Evolutionary conservation across 2,329 filamentous ascomycete genomes (phyloP), one percentile per base, ranked within the genome.

Genomic region (Trichophyton benhamiae): DNA sequence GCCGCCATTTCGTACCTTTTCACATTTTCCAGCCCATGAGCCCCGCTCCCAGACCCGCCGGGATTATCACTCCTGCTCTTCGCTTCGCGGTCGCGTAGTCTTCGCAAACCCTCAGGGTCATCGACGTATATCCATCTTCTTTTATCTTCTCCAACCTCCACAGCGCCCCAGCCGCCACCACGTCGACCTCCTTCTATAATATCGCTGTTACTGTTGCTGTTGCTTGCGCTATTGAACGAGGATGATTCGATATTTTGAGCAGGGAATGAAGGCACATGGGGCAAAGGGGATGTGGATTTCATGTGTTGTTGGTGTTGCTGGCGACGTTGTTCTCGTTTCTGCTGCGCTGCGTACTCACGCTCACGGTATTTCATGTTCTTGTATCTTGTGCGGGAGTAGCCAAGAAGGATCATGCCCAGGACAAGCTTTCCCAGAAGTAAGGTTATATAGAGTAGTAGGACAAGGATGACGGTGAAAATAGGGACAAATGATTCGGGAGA

Each of bases 1-100:
- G 90, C 89, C 68, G 91, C 87, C 94, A 97, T 96, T 71, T 91
- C 90, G 76, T 96, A 99, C 68, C 94, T 81, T 67, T 80, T 84
- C 65, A 85, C 89, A 71, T 77, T 84, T 69, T 80, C 87, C 74
- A 84, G 83, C 71, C 83, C 84, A 62, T 83, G 81, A 61, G 74
- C 72, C 64, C 69, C 67, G 61, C 68, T 84, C 72, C 75, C 83
- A 72, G 78, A 85, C 72, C 80, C 82, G 72, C 82, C 81, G 59
- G 77, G 76, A 41, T 80, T 76, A 63, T 72, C 75, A 25, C 80
- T 80, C 66, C 82, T 85, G 65, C 84, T 83, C 64, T 82, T 83
- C 5, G 80, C 82, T 67, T 82, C 78, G 69, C 83, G 82, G 63
- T 86, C 85, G 65, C 85, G 84, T 59, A 81, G 70, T 63, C 86